Evolutionary conservation across 2,329 filamentous ascomycete species (phyloP).

Genomic region (Beauveria scarabaeidicola): DNA sequence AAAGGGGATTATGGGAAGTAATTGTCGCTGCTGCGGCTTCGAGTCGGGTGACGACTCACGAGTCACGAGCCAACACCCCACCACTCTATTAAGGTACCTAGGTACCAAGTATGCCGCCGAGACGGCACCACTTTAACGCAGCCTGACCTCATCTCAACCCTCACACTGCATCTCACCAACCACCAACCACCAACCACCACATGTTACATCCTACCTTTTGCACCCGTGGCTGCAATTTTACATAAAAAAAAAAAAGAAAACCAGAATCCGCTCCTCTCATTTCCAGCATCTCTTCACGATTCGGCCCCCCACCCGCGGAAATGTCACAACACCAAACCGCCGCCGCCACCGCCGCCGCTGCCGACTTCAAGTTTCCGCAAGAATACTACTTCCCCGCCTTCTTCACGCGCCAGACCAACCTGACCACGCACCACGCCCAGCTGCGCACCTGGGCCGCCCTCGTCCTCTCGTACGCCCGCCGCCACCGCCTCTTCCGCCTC

Average conservation of each 20-base stretch:
- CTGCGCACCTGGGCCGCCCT: conserved; percentile 80
- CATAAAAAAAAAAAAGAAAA: no score
- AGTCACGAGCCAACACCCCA: background rate
- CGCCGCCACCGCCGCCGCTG: conserved; percentile 6
- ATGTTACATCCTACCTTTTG: no score
- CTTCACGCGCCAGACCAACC: conserved; percentile 74
- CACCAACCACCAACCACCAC: background rate
- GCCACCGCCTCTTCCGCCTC: conserved; percentile 69
- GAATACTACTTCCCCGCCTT: conserved; percentile 75
- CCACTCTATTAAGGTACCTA: no score
- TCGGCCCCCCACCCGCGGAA: background rate
- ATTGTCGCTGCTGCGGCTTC: background rate
- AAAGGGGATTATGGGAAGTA: background rate
- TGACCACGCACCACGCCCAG: conserved; percentile 64
- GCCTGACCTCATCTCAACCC: background rate
- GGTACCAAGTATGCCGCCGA: no score
- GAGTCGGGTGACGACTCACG: background rate
- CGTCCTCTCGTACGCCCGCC: conserved; percentile 73
- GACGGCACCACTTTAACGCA: background rate
- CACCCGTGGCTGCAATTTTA: no score
- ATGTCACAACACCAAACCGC: background rate
- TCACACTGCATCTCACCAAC: background rate
- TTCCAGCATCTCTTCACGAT: background rate
- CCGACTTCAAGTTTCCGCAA: conserved; percentile 47
- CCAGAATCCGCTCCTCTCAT: no score